Evolutionary conservation across 768 basidiomycete genomes (phyloP).

Genomic region (Vishniacozyma victoriae): DNA sequence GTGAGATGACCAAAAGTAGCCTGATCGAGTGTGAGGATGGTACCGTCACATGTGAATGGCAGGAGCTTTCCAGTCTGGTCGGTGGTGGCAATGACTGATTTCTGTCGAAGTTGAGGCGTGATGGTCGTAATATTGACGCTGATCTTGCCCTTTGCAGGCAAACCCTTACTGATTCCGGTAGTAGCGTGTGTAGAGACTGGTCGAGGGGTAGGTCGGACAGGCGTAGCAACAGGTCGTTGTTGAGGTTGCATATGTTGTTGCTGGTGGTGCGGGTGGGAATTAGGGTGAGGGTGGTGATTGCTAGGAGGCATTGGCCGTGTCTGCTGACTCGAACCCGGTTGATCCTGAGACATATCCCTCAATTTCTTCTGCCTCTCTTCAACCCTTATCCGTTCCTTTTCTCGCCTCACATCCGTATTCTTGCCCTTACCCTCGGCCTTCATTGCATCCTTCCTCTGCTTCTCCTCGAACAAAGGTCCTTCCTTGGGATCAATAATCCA

Average conservation of each 20-base stretch:
- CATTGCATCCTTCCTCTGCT: slow-evolving; percentile 32
- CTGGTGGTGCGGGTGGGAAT: no score
- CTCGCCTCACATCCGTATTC: slow-evolving; percentile 22
- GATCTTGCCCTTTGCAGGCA: slow-evolving; percentile 34
- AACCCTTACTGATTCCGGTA: no score
- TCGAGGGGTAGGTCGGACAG: not conserved
- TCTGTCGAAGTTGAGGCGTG: slow-evolving; percentile 30
- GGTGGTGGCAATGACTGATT: slow-evolving; percentile 21
- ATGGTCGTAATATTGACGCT: slow-evolving; percentile 30
- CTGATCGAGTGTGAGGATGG: slow-evolving; percentile 30
- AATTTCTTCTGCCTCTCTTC: slow-evolving; percentile 23
- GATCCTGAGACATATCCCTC: slow-evolving; percentile 16
- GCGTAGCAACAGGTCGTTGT: slow-evolving; percentile 1
- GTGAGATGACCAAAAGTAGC: slow-evolving; percentile 35
- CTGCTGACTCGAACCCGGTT: slow-evolving; percentile 1
- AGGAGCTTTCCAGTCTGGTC: slow-evolving; percentile 32
- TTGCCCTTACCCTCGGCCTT: slow-evolving; percentile 34
- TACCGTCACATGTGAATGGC: slow-evolving; percentile 36
- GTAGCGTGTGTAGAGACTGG: slow-evolving; percentile 7
- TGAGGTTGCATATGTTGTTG: not conserved
- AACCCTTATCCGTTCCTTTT: slow-evolving; percentile 24
- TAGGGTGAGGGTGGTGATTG: no score
- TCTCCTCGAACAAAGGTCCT: slow-evolving; percentile 45
- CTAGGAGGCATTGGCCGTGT: slow-evolving; percentile 13
- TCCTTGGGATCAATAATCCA: slow-evolving; percentile 77